A percentile compares a stretch with the other conserved stretches of the same genome.
Conservation (phyloP, 352 stramenopile genomes). For the Phytophthora sp. region DNA sequence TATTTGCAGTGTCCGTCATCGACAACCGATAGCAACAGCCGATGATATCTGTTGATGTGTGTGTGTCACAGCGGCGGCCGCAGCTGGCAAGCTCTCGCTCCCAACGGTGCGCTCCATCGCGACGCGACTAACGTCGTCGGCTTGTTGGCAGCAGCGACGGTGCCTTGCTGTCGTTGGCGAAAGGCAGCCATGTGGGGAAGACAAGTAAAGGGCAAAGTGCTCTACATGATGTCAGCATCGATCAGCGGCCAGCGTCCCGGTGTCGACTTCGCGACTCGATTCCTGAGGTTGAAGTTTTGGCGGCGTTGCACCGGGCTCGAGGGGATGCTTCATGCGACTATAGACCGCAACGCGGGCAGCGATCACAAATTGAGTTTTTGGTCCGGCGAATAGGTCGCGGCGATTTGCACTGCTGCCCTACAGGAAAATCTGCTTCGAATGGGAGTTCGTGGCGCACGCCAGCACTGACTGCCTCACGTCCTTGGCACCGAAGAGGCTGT, state of each 20-base stretch:
- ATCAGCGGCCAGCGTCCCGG: background rate
- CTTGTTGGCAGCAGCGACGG: background rate
- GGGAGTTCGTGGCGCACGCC: background rate
- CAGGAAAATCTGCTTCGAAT: background rate
- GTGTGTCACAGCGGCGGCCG: background rate
- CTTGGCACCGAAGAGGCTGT: slow-evolving; percentile 1
- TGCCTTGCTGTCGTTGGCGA: background rate
- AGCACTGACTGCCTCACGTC: background rate
- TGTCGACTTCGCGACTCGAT: background rate
- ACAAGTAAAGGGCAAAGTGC: background rate
- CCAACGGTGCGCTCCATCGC: background rate
- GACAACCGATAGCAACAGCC: background rate
- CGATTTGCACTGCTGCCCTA: background rate
- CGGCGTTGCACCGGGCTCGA: slow-evolving; percentile 1
- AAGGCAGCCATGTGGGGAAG: background rate
- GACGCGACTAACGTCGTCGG: background rate
- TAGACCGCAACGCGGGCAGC: too few relatives aligned
- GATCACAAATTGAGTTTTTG: background rate
- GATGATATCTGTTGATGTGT: slow-evolving; percentile 1
- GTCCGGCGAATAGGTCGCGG: background rate
- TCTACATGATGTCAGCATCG: background rate
- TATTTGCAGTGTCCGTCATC: slow-evolving; percentile 4
- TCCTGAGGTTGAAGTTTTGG: slow-evolving; percentile 11
- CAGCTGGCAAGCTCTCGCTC: background rate
- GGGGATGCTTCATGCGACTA: background rate